Base-by-base conservation (phyloP, 75 land plant genomes). In the Adiantum capillusveneris region DNA sequence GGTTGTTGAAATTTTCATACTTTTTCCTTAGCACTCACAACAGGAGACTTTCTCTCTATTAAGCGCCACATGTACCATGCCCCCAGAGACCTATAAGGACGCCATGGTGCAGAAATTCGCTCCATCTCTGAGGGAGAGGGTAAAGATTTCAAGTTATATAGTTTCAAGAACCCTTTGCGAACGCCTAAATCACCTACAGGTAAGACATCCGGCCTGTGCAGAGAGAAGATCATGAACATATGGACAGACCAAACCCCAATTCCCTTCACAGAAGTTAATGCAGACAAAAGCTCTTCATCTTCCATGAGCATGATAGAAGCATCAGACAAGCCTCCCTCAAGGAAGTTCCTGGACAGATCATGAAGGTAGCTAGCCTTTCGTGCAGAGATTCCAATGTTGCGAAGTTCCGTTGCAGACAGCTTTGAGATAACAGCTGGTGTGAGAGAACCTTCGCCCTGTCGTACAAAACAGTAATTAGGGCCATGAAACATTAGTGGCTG, bases 221-320 rank as follows among this genome's bases (percentile, higher is more conserved):
- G 65, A 24, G 82, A 65, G 63, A 86, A 90, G 14, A 90, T 84
- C 96, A 90, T 87, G 67, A 90, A 90, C 96, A 90, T 90, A 41
- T 90, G 96, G 2, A 81, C 96, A 3, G 96, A 87, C 96, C 96
- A 90, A 14, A 84, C 74, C 0, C 96, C 96, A 62, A 90, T 90
- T 19, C 96, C 96, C 70, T 84, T 90, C 41, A 90, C 96, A 72
- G 89, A 80, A 14, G 91, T 87, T 24, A 90, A 74, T 66, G 85
- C 80, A 0, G 87, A 59, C 48, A 90, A 74, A 24, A 90, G 75
- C 3, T 84, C 77, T 25, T 67, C 68, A 54, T 90, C 96, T 53
- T 82, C 91, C 96, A 90, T 84, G 17, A 50, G 64, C 26, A 79
- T 53, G 16, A 90, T 77, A 30, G 64, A 22, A 29, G 68, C 57